Conservation (phyloP, 805 yeast genomes). For the Yarrowia sp. region DNA sequence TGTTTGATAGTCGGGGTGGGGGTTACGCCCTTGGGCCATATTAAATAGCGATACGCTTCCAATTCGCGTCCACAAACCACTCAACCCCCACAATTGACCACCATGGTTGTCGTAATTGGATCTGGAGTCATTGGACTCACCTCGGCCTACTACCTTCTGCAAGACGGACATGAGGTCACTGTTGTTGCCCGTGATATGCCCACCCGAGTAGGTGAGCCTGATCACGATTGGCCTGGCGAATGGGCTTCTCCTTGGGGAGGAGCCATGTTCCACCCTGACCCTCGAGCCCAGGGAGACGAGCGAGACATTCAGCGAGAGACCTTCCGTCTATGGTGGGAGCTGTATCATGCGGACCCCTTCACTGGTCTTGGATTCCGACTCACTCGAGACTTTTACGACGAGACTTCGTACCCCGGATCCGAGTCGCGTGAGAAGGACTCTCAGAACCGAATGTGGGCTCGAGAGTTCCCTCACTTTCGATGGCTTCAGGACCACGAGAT, state of each 20-base stretch:
- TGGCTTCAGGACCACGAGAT: constrained; percentile 40
- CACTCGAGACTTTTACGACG: constrained; percentile 40
- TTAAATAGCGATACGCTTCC: background rate
- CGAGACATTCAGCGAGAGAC: constrained; percentile 40
- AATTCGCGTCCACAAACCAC: background rate
- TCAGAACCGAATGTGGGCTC: constrained; percentile 36
- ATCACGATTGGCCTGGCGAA: constrained; percentile 42
- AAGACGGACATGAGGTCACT: constrained; percentile 39
- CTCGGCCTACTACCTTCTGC: constrained; percentile 27
- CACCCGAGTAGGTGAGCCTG: constrained; percentile 38
- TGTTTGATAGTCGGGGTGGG: constrained; percentile 22
- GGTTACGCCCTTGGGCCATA: background rate
- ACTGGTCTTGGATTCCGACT: constrained; percentile 41
- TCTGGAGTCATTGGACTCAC: constrained; percentile 38
- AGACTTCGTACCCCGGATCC: constrained; percentile 35
- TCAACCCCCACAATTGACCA: background rate
- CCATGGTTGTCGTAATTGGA: constrained; percentile 25
- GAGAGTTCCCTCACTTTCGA: constrained; percentile 40
- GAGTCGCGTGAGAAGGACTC: constrained; percentile 39
- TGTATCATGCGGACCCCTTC: constrained; percentile 41
- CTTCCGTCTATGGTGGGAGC: constrained; percentile 41
- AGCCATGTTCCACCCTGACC: constrained; percentile 41
- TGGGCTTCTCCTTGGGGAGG: constrained; percentile 46
- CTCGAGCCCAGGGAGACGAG: constrained; percentile 11
- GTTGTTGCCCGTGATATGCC: constrained; percentile 43